These are phyloP conservation scores for Jaltomata sinuosa DNA, from an alignment of 257 asterid genomes.

Conservation along the genomic window DNA sequence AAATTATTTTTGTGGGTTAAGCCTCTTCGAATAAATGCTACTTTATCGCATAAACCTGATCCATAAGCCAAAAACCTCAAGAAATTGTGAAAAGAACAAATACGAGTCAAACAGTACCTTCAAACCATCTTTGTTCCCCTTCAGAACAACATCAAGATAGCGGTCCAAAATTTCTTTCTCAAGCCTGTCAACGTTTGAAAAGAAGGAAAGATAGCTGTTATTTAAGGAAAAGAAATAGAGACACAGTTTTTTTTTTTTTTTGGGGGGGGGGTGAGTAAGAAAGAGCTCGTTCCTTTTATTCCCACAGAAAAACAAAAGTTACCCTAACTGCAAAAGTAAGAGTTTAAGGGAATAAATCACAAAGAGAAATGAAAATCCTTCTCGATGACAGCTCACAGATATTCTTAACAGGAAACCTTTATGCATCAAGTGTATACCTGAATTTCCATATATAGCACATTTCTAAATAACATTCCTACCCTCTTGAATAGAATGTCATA, in stretches of 20 bases:
- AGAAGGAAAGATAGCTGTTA: neutral
- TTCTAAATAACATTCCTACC: neutral
- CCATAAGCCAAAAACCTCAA: neutral
- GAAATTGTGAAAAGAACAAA: neutral
- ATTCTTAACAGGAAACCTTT: neutral
- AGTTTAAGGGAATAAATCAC: neutral
- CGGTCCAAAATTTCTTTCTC: constrained; percentile 97
- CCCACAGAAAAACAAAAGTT: neutral
- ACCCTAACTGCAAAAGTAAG: neutral
- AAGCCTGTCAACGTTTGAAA: constrained; percentile 34
- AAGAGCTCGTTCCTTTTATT: neutral
- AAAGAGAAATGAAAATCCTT: neutral
- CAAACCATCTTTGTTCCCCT: constrained; percentile 93
- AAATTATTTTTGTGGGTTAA: neutral
- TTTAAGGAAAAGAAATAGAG: neutral
- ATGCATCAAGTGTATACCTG: neutral
- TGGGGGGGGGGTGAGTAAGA: neutral
- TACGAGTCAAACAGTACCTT: constrained; percentile 39
- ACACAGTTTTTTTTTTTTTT: neutral
- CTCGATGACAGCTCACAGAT: neutral
- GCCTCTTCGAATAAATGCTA: neutral
- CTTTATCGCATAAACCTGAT: neutral
- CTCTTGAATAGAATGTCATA: neutral
- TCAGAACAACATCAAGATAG: constrained; percentile 86
- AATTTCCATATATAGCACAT: neutral